These are phyloP conservation scores for Suillus occidentalis DNA, from an alignment of 768 basidiomycete species.

Conservation along the genomic window DNA sequence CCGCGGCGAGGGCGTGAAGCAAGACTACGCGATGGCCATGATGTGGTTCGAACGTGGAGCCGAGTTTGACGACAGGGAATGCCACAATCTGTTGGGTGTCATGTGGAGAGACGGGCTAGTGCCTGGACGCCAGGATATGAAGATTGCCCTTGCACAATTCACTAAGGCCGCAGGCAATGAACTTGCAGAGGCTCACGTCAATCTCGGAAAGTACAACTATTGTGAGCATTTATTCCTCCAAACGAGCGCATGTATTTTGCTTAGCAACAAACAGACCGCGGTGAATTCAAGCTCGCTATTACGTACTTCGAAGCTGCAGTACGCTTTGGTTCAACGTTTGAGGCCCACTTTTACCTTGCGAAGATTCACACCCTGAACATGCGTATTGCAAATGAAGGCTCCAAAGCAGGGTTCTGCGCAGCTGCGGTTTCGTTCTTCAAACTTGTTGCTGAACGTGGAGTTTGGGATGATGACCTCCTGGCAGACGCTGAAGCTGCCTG, in stretches of 20 bases:
- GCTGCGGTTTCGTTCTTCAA: conserved; percentile 94
- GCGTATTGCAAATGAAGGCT: conserved; percentile 40
- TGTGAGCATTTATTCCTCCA: conserved; percentile 35
- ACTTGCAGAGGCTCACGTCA: conserved; percentile 88
- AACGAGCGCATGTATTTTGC: conserved; percentile 3
- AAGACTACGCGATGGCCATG: conserved; percentile 72
- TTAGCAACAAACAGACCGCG: conserved; percentile 48
- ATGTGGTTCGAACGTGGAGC: conserved; percentile 94
- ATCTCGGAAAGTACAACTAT: conserved; percentile 81
- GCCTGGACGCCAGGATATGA: conserved; percentile 64
- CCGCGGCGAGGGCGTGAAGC: conserved; percentile 87
- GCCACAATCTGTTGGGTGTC: conserved; percentile 87
- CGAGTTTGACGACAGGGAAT: conserved; percentile 81
- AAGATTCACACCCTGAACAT: conserved; percentile 68
- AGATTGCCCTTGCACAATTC: conserved; percentile 68
- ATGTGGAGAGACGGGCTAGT: conserved; percentile 89
- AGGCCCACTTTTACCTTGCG: conserved; percentile 93
- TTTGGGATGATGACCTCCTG: conserved; percentile 81
- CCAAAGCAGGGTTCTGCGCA: conserved; percentile 76
- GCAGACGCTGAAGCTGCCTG: conserved; percentile 79
- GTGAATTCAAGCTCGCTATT: conserved; percentile 65
- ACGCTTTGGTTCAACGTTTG: conserved; percentile 86
- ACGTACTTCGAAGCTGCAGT: conserved; percentile 84
- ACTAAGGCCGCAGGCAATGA: conserved; percentile 81
- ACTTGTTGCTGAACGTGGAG: conserved; percentile 85